Evolutionary conservation across 2,329 filamentous ascomycete species (phyloP), one percentile per base, ranked within the genome.

Genomic region (Fusarium sp.): DNA sequence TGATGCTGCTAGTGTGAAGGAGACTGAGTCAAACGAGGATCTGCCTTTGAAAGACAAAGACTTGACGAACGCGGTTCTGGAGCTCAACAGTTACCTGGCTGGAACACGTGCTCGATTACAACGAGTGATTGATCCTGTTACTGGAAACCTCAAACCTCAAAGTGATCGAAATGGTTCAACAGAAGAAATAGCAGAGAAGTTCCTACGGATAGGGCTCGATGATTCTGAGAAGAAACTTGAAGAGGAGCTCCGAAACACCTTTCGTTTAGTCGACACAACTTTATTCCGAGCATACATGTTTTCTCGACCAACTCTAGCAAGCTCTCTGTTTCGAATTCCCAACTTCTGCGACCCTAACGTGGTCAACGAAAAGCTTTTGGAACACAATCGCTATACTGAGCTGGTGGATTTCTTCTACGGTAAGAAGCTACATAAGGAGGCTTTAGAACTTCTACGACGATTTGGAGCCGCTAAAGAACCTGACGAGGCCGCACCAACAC

Each of bases 301-400:
- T 79, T 94, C 93, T 8, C 92, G 91, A 13, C 96, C 96, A 9
- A 91, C 92, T 11, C 87, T 99, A 17, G 95, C 95, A 8, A 93
- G 94, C 5, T 94, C 95, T 1, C 88, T 99, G 1, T 98, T 99
- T 84, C 94, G 96, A 30, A 94, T 98, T 58, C 92, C 95, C 79
- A 99, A 99, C 81, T 98, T 98, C 80, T 98, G 96, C 81, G 96
- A 99, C 77, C 96, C 96, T 1, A 92, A 94, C 36, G 96, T 98
- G 6, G 96, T 99, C 28, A 96, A 98, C 80, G 94, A 98, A 82
- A 95, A 95, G 77, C 86, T 99, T 9, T 91, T 98, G 68, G 94
- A 98, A 80, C 94, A 92, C 45, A 93, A 93, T 66, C 91, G 95
- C 38, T 98, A 97, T 82, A 96, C 92, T 58, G 96, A 98, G 83